Percentiles rank a stretch among this genome's conserved stretches.
phyloP scores from a whole-genome alignment of 2,329 filamentous ascomycete genomes.

The Trichoderma polysporum region DNA sequence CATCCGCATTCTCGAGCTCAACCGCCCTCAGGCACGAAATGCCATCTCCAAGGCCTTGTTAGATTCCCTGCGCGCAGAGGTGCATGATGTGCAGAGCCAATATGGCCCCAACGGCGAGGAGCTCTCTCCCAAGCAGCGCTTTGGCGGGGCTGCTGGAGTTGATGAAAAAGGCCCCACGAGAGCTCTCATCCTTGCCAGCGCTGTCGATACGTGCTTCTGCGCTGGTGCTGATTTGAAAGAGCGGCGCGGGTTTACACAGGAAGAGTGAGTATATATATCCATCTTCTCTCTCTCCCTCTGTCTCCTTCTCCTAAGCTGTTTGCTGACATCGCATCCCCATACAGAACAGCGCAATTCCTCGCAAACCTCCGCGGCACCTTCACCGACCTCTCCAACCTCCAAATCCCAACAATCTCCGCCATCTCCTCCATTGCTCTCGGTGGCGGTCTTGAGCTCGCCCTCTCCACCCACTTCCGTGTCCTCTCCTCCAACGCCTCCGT shows the following conservation, averaged over 20 bases:
- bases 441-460: slow-evolving; percentile 88
- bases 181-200: slow-evolving; percentile 80
- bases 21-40: slow-evolving; percentile 82
- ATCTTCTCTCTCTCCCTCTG: too few relatives aligned
- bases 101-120: slow-evolving; percentile 58
- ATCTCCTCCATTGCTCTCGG: slow-evolving; percentile 85
- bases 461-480: slow-evolving; percentile 86
- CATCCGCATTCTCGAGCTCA: slow-evolving; percentile 85
- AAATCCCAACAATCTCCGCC: slow-evolving; percentile 86
- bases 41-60: slow-evolving; percentile 83
- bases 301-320: background rate
- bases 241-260: slow-evolving; percentile 68
- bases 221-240: slow-evolving; percentile 95
- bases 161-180: slow-evolving; percentile 62
- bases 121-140: slow-evolving; percentile 40
- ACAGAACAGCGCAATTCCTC: slow-evolving; percentile 78
- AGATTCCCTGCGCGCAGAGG: slow-evolving; percentile 65
- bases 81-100: slow-evolving; percentile 68
- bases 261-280: slow-evolving; percentile 62
- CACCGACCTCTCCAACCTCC: slow-evolving; percentile 68
- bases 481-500: slow-evolving; percentile 76
- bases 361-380: slow-evolving; percentile 74
- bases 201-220: slow-evolving; percentile 85
- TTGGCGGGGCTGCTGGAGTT: slow-evolving; percentile 46
- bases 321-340: background rate